Base-by-base conservation (phyloP, 2,329 filamentous ascomycete species). In the Diaporthe ilicicola region DNA sequence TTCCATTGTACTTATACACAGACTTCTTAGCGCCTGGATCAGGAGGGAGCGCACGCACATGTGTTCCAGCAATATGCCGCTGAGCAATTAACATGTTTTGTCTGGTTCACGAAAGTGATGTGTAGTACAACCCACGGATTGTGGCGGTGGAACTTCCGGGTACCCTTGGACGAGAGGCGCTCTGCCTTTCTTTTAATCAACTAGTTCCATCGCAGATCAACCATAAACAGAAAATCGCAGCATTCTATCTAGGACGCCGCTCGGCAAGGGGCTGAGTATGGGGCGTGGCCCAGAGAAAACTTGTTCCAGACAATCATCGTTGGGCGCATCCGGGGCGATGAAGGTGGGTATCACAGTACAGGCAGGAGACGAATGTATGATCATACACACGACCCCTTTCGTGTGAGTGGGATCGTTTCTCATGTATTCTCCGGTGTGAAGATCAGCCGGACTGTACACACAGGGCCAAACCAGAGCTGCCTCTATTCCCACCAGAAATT, bases 41-140 rank as follows among this genome's bases (percentile, higher is more conserved):
- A 62, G n/a, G 27, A 7, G 29, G 15, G 8, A 48, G 7, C 9
- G 2, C n/a, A 7, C 56, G 27, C 39, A 22, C 56, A 32, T 34
- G 24, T 22, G 56, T 34, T 5, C 32, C 32, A 42, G 44, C 24
- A 46, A 32, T 9, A 17, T 27, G 34, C 44, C 22, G 39, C 56
- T 62, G 42, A 48, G 44, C 56, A 62, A 62, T 62, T 22, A 62
- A 48, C 56, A 48, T 46, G 17, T 62, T 48, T 34, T 62, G 42
- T 62, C 56, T 62, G 39, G 56, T 62, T 62, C 39, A 22, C 39
- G 17, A 46, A 44, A 46, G 17, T n/a, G 29, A n/a, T 22, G 7
- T 48, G 39, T 24, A 48, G 39, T 22, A 62, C 17, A 29, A 6
- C 17, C 42, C 27, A 46, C 56, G 56, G 56, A 48, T 46, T 62